phyloP scores from a whole-genome alignment of 2,329 filamentous ascomycete species.

The Xylariales sp. region DNA sequence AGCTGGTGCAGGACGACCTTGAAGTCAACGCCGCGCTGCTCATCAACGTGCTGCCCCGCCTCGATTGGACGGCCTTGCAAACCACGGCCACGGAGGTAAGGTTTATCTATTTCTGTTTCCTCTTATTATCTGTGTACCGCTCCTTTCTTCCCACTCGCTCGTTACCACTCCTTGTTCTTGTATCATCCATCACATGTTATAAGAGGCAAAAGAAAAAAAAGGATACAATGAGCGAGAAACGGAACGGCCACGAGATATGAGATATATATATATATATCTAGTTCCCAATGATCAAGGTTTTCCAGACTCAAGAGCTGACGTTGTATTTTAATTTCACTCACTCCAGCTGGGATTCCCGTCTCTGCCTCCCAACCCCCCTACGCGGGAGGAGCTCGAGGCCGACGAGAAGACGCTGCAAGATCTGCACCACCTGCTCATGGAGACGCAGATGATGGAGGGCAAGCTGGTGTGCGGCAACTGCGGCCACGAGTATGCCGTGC shows the following conservation, averaged over 20 bases:
- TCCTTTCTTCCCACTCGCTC: constrained; percentile 1
- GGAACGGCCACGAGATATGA: too few relatives aligned
- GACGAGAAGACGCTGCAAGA: constrained; percentile 71
- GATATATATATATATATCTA: too few relatives aligned
- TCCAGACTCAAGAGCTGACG: too few relatives aligned
- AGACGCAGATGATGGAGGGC: constrained; percentile 86
- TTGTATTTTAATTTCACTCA: too few relatives aligned
- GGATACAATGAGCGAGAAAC: too few relatives aligned
- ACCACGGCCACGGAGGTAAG: constrained; percentile 72
- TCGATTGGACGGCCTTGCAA: constrained; percentile 83
- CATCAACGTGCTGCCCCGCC: constrained; percentile 75
- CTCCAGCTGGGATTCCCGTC: constrained; percentile 76
- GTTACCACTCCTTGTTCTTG: too few relatives aligned
- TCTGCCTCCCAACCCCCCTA: constrained; percentile 62
- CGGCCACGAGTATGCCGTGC: constrained; percentile 88
- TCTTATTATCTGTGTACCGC: not conserved
- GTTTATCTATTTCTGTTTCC: constrained; percentile 8
- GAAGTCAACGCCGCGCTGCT: constrained; percentile 79
- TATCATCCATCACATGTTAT: too few relatives aligned
- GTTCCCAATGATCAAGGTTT: too few relatives aligned
- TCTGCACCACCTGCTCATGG: constrained; percentile 75
- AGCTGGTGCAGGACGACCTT: constrained; percentile 79
- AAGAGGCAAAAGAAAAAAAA: too few relatives aligned
- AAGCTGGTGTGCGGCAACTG: constrained; percentile 88
- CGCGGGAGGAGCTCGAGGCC: constrained; percentile 54